Evolutionary conservation across 2,329 filamentous ascomycete genomes (phyloP).

Genomic region (Nothophaeocryptopus gaeumannii): DNA sequence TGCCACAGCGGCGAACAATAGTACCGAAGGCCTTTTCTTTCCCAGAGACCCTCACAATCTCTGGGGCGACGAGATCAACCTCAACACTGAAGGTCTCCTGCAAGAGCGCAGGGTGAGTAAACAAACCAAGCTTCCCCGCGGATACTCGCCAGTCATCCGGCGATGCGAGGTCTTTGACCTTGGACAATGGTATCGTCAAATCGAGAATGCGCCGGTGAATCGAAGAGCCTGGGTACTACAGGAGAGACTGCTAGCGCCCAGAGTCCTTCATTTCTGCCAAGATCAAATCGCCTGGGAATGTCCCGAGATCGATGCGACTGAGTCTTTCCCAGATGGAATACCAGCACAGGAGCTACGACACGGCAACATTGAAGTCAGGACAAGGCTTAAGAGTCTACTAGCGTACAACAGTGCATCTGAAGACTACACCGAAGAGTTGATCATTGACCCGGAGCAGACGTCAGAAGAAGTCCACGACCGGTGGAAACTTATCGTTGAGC

Average conservation of each 20-base stretch:
- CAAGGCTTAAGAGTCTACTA: background rate
- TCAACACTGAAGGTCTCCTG: background rate
- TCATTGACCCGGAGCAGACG: background rate
- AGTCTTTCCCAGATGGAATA: conserved; percentile 5
- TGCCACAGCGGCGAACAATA: background rate
- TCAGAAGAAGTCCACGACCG: background rate
- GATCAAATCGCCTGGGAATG: conserved; percentile 9
- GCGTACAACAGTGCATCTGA: background rate
- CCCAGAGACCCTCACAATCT: background rate
- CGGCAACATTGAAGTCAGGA: background rate
- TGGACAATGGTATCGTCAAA: background rate
- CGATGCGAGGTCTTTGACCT: background rate
- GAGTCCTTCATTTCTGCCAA: conserved; percentile 3
- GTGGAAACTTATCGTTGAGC: background rate
- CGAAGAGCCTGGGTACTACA: conserved; percentile 10
- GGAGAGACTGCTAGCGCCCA: conserved; percentile 6
- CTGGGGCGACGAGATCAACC: background rate
- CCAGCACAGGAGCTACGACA: background rate
- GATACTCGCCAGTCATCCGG: background rate
- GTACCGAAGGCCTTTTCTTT: background rate
- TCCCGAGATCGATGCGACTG: conserved; percentile 2
- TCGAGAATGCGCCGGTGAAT: background rate
- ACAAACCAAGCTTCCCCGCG: background rate
- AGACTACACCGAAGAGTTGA: background rate
- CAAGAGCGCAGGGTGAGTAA: background rate